phyloP scores from a whole-genome alignment of 2,329 filamentous ascomycete species.

The Fusarium staphyleae region DNA sequence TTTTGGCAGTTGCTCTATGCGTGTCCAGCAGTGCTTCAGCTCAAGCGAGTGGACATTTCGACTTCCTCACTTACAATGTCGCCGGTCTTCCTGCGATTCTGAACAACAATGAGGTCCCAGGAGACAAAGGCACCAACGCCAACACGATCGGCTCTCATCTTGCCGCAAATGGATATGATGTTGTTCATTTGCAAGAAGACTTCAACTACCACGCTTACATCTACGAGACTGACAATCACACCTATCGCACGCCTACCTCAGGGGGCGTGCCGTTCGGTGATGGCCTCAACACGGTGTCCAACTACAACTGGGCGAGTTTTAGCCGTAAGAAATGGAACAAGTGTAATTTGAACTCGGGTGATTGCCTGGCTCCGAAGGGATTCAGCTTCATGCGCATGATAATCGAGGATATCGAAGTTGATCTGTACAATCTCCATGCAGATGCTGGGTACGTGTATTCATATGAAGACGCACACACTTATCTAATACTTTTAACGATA shows the following conservation, averaged over 20 bases:
- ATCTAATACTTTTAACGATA: not conserved
- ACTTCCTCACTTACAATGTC: constrained; percentile 64
- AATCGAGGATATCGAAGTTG: constrained; percentile 62
- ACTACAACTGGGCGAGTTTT: constrained; percentile 61
- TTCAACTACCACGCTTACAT: constrained; percentile 73
- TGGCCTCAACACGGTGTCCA: constrained; percentile 69
- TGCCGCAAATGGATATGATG: constrained; percentile 62
- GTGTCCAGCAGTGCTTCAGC: constrained; percentile 1
- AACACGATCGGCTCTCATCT: constrained; percentile 63
- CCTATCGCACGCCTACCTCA: constrained; percentile 67
- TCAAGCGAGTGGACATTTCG: constrained; percentile 51
- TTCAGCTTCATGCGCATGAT: constrained; percentile 71
- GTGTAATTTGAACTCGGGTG: constrained; percentile 64
- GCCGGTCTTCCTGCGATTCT: constrained; percentile 65
- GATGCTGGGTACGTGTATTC: constrained; percentile 58
- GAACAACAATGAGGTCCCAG: constrained; percentile 66
- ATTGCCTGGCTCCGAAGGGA: constrained; percentile 74
- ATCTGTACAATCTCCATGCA: constrained; percentile 71
- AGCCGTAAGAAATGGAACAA: constrained; percentile 64
- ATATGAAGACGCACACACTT: not conserved
- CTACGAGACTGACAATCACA: constrained; percentile 66
- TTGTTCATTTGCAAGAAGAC: constrained; percentile 73
- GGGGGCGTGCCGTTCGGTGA: constrained; percentile 69
- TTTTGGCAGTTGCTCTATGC: constrained; percentile 16
- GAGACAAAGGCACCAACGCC: constrained; percentile 67